These are phyloP conservation scores for Meyerozyma smithsonii DNA, from an alignment of 1,139 yeast genomes.

Conservation along the genomic window DNA sequence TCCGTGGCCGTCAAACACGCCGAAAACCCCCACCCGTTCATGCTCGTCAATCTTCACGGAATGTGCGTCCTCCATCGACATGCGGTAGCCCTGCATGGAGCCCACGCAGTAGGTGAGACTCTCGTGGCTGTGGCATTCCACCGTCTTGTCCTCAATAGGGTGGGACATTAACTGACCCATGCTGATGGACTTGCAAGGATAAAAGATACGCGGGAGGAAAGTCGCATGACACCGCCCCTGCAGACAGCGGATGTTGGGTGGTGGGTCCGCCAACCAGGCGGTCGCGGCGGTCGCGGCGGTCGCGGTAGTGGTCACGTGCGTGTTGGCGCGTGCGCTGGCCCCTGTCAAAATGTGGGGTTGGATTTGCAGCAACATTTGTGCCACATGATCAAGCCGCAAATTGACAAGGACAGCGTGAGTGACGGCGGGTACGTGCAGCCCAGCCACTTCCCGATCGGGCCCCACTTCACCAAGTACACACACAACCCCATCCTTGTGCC, in stretches of 20 bases:
- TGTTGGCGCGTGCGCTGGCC: background rate
- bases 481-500: conserved; percentile 39
- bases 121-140: conserved; percentile 40
- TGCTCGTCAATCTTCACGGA: conserved; percentile 40
- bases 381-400: conserved; percentile 30
- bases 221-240: conserved; percentile 1
- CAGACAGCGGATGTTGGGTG: background rate
- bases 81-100: conserved; percentile 74
- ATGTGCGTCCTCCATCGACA: conserved; percentile 77
- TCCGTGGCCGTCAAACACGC: conserved; percentile 81
- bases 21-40: conserved; percentile 54
- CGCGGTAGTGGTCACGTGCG: too few species aligned
- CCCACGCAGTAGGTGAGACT: conserved; percentile 59
- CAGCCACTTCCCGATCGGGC: conserved; percentile 38
- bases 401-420: conserved; percentile 22
- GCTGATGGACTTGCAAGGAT: background rate
- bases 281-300: too few species aligned
- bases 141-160: conserved; percentile 66
- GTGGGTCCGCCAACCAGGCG: too few species aligned
- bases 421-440: conserved; percentile 39
- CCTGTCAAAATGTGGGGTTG: too few species aligned
- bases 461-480: conserved; percentile 28
- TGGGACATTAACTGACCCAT: conserved; percentile 80
- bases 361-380: too few species aligned
- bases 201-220: background rate